Conservation (phyloP, 805 yeast species). For the Soucietia sequanensis region DNA sequence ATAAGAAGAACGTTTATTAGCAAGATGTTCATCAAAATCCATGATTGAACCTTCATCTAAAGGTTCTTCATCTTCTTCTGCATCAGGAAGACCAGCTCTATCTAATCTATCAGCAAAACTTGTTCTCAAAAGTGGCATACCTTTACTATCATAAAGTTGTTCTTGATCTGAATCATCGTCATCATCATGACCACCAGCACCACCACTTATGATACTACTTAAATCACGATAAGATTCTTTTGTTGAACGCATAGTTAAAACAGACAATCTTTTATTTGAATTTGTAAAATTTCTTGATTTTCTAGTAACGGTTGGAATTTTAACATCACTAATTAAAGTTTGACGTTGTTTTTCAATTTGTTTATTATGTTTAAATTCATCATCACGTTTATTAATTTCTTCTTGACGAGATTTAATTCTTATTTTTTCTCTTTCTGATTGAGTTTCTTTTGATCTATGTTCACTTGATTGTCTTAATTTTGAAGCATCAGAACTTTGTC, state of each 20-base stretch:
- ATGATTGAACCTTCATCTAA: slow-evolving; percentile 37
- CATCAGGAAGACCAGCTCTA: slow-evolving; percentile 31
- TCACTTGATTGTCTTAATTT: no score
- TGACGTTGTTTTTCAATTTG: slow-evolving; percentile 39
- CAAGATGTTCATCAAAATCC: slow-evolving; percentile 41
- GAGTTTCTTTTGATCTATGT: slow-evolving; percentile 15
- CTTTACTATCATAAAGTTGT: no score
- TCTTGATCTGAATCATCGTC: slow-evolving; percentile 13
- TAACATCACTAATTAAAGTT: slow-evolving; percentile 56
- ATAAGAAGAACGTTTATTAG: slow-evolving; percentile 39
- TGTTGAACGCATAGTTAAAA: slow-evolving; percentile 70
- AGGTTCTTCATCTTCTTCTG: slow-evolving; percentile 25
- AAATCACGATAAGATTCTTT: slow-evolving; percentile 62
- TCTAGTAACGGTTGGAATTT: slow-evolving; percentile 70
- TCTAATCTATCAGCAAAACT: slow-evolving; percentile 44
- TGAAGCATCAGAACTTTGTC: background rate
- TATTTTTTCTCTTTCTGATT: slow-evolving; percentile 7
- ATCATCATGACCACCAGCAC: slow-evolving; percentile 20
- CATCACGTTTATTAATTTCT: slow-evolving; percentile 3
- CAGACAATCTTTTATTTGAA: slow-evolving; percentile 66
- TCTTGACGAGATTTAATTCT: slow-evolving; percentile 1
- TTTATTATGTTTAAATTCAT: slow-evolving; percentile 18
- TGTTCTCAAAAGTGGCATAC: slow-evolving; percentile 31
- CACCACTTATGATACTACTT: slow-evolving; percentile 34
- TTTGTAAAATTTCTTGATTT: slow-evolving; percentile 60